Evolutionary conservation across 192 early-diverging fungal genomes (phyloP), one percentile per base, ranked within the genome.

Genomic region (Entomortierella parvispora): DNA sequence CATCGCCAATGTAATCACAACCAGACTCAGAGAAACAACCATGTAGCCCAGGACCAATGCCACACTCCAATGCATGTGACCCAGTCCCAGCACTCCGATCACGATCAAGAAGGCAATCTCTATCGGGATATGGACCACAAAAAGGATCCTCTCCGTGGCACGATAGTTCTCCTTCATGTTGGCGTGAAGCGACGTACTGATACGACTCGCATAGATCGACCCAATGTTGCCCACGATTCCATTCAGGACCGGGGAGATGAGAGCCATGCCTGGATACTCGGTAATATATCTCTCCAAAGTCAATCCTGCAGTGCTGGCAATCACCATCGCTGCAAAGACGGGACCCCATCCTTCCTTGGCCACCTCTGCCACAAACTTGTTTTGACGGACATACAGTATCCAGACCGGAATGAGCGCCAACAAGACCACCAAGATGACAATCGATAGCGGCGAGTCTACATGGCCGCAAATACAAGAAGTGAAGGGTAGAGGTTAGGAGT

Each of bases 171-270:
- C 81, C 47, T 71, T 70, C 25, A 60, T 62, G 29, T 79, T 84
- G 9, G 79, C 69, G 51, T 94, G 93, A 28, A 94, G 74, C 20
- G 88, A 84, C 8, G 93, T 93, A 8, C 90, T 92, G 31, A 94
- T 88, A 10, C 93, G 83, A 31, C 90, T 91, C 0, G 90, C 90
- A 56, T 90, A 93, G 17, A 94, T 90, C 6, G 93, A 91, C 25
- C 88, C 91, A n/a, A 94, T 81, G 60, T 94, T 94, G 29, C 93
- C 93, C 25, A 86, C 83, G 14, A 93, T 31, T 15, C 90, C 91
- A 60, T 89, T 89, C 51, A 92, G 61, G 7, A 92, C 86, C 12
- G 91, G 91, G 9, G 89, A 84, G 29, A 93, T 67, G 58, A 93
- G 58, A 14, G 91, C 91, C 23, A 93, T 71, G 6, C 88, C 91